Evolutionary conservation across 208 protist genomes (phyloP).

Genomic region (Trypanosoma scelopori): DNA sequence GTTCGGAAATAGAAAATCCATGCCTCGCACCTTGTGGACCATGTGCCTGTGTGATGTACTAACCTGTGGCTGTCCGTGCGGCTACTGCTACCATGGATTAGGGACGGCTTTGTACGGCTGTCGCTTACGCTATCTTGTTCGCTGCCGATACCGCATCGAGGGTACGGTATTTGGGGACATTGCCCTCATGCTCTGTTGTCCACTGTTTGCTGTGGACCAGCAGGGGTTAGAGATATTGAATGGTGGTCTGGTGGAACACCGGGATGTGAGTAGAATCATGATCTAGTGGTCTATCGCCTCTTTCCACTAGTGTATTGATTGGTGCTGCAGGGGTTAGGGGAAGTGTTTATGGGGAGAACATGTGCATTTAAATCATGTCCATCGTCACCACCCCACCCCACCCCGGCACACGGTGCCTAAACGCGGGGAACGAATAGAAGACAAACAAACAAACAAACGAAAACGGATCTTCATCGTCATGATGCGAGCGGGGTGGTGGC

Average conservation of each 20-base stretch:
- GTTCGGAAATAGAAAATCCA: constrained; percentile 30
- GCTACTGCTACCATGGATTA: constrained; percentile 65
- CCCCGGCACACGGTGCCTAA: no score
- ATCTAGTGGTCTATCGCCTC: constrained; percentile 8
- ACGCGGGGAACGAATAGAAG: no score
- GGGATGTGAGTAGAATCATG: constrained; percentile 9
- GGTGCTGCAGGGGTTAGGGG: no score
- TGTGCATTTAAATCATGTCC: no score
- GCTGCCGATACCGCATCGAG: constrained; percentile 60
- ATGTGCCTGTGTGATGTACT: constrained; percentile 53
- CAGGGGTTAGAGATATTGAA: constrained; percentile 48
- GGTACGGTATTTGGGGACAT: constrained; percentile 34
- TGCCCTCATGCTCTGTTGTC: constrained; percentile 38
- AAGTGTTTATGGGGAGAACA: no score
- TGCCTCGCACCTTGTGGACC: constrained; percentile 30
- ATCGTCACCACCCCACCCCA: no score
- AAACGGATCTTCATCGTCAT: no score
- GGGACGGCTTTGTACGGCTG: constrained; percentile 62
- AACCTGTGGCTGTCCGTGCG: constrained; percentile 44
- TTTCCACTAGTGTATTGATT: no score
- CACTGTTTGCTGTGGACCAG: constrained; percentile 59
- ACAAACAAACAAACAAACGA: no score
- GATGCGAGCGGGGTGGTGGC: no score
- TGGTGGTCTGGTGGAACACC: constrained; percentile 30
- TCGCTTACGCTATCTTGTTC: constrained; percentile 69